A percentile compares a stretch with the other conserved stretches of the same genome.
These are phyloP conservation scores for Fusarium liriodendri DNA, from an alignment of 2,329 filamentous ascomycete species.

Conservation along the genomic window DNA sequence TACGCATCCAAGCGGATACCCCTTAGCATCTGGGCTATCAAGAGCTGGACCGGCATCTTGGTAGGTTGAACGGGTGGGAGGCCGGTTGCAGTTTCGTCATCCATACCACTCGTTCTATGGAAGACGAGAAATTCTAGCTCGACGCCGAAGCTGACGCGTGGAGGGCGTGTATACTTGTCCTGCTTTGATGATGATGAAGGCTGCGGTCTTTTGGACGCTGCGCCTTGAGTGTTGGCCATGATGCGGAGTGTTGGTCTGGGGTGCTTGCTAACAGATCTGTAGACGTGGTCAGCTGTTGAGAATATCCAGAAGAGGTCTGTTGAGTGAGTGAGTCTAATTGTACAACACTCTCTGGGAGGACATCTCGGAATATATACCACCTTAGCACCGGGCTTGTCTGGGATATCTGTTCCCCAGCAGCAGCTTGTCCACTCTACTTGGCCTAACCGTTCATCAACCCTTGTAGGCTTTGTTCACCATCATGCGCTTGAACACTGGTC, in stretches of 20 bases:
- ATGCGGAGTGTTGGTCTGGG: background rate
- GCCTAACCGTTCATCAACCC: background rate
- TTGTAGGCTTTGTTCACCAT: background rate
- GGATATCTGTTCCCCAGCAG: background rate
- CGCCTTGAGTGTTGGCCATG: background rate
- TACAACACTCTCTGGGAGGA: background rate
- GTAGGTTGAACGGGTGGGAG: background rate
- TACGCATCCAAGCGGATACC: background rate
- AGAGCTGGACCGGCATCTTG: too few relatives aligned
- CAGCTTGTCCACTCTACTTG: background rate
- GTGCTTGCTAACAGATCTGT: background rate
- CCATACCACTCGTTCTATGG: background rate
- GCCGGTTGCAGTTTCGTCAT: background rate
- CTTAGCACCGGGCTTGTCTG: background rate
- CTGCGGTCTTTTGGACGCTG: background rate
- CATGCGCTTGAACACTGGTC: background rate
- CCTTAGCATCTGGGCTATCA: background rate
- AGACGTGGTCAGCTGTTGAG: background rate
- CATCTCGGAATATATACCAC: background rate
- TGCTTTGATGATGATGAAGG: background rate
- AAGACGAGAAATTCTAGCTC: slow-evolving; percentile 34
- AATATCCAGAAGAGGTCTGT: background rate
- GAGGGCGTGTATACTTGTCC: slow-evolving; percentile 25
- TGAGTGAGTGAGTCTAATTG: background rate
- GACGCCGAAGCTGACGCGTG: slow-evolving; percentile 34